Evolutionary conservation across 2,329 filamentous ascomycete genomes (phyloP).

Genomic region (Chaetomiaceae sp.): DNA sequence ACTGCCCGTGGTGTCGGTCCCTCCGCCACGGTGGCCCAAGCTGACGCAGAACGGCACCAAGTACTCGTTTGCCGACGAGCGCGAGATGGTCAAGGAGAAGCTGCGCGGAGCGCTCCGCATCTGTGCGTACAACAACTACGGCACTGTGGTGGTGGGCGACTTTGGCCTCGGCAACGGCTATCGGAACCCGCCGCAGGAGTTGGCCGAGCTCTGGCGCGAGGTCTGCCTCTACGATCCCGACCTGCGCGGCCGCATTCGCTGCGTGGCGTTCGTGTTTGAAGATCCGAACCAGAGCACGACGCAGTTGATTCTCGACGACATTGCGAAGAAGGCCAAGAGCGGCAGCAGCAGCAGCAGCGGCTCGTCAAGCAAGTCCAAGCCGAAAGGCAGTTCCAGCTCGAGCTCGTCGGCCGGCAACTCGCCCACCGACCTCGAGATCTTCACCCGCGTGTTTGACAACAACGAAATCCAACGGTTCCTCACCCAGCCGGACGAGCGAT

Average conservation of each 20-base stretch:
- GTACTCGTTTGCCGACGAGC: constrained; percentile 69
- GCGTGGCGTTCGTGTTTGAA: constrained; percentile 63
- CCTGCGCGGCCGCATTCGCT: constrained; percentile 56
- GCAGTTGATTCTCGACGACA: constrained; percentile 51
- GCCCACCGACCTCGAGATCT: constrained; percentile 49
- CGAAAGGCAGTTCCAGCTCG: constrained; percentile 28
- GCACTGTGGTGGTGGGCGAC: constrained; percentile 57
- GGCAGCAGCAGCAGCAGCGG: constrained; percentile 24
- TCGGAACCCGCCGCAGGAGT: constrained; percentile 60
- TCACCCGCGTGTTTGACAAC: constrained; percentile 48
- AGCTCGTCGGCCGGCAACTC: constrained; percentile 29
- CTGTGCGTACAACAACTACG: constrained; percentile 56
- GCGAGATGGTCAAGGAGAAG: constrained; percentile 67
- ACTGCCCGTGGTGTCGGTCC: constrained; percentile 69
- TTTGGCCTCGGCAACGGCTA: constrained; percentile 62
- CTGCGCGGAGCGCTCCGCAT: constrained; percentile 67
- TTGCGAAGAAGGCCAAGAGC: constrained; percentile 46
- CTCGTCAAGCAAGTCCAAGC: constrained; percentile 33
- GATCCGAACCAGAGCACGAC: constrained; percentile 50
- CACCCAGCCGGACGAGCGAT: constrained; percentile 50
- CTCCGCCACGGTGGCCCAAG: constrained; percentile 69
- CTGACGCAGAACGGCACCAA: constrained; percentile 61
- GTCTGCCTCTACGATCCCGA: constrained; percentile 59
- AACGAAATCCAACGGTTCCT: constrained; percentile 48
- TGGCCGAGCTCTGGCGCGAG: constrained; percentile 63